Conservation (phyloP, 2,329 filamentous ascomycete genomes). For the Ophiocordyceps camponoti-floridani region DNA sequence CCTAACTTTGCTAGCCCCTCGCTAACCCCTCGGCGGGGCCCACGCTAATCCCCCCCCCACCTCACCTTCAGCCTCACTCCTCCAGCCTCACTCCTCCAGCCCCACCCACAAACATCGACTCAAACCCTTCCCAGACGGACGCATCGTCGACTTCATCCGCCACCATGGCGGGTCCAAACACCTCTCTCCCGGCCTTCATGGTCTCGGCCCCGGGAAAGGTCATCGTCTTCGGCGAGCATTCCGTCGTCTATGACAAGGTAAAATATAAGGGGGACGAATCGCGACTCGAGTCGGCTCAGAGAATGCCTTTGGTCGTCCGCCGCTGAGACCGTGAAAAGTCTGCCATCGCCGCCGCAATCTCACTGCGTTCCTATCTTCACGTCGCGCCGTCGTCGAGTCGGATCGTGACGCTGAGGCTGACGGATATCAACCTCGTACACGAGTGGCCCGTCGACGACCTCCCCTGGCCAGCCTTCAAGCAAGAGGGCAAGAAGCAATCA, state of each 20-base stretch:
- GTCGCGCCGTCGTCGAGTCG: conserved; percentile 82
- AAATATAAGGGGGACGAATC: neutral
- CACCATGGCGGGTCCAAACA: neutral
- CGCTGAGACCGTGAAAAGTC: conserved; percentile 29
- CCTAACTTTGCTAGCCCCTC: too few relatives aligned
- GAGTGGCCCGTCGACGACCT: conserved; percentile 88
- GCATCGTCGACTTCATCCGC: too few relatives aligned
- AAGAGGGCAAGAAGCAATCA: conserved; percentile 74
- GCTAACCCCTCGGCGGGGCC: too few relatives aligned
- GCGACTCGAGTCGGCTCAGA: neutral
- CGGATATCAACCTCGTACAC: conserved; percentile 77
- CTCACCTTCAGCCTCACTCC: too few relatives aligned
- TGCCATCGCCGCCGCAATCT: conserved; percentile 88
- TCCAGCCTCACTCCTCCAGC: too few relatives aligned
- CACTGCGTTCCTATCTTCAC: conserved; percentile 86
- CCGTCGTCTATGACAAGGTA: conserved; percentile 93
- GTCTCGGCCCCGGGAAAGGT: conserved; percentile 96
- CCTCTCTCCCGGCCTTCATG: conserved; percentile 66
- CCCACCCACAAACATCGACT: too few relatives aligned
- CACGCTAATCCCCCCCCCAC: too few relatives aligned
- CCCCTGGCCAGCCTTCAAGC: conserved; percentile 70
- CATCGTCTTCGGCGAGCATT: conserved; percentile 94
- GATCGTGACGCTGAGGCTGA: conserved; percentile 74
- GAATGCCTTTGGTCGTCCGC: neutral
- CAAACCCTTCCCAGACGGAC: too few relatives aligned